Evolutionary conservation across 805 yeast species (phyloP), one percentile per base, ranked within the genome.

Genomic region (Cyberlindnera saturnus): DNA sequence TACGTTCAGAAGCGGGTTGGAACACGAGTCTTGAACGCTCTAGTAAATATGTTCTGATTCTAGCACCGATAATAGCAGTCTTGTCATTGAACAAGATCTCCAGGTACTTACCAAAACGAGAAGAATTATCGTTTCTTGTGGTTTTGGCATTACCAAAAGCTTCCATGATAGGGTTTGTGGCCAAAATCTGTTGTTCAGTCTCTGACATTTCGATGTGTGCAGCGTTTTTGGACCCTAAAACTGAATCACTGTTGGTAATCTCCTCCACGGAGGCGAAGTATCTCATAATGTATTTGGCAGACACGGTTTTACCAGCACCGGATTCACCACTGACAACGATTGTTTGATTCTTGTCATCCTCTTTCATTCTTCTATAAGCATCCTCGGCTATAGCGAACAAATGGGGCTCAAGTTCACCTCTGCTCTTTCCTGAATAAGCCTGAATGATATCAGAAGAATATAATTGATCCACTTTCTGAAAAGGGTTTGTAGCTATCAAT

Each of bases 111-210:
- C 99, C 99, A 60, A 93, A 95, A 65, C 99, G 83, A 20, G 98
- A 91, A 26, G 98, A 93, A 66, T 91, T 91, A 67, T 91, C 97
- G 63, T 91, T 91, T 71, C 99, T 82, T 16, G 96, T 84, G 2
- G 99, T 91, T 62, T 91, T 91, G 7, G 99, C 98, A 64, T 95
- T 93, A 71, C 99, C 99, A 65, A 93, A 93, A 0, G 98, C 93
- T 68, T 93, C 99, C 83, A 93, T 85, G 55, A 93, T 84, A 3
- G 98, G 98, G 61, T 91, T 91, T 0, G 98, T 93, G 13, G 99
- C 98, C 57, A 91, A 74, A 44, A 91, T 91, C 67, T 87, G 96
- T 60, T 86, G 85, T 66, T 91, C 99, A 23, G 91, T 91, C 48
- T 83, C 85, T 28, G 95, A 84, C 83, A 91, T 83, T 52, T 87